Conservation (phyloP, 768 basidiomycete species). For the Sarcodon aspratus region DNA sequence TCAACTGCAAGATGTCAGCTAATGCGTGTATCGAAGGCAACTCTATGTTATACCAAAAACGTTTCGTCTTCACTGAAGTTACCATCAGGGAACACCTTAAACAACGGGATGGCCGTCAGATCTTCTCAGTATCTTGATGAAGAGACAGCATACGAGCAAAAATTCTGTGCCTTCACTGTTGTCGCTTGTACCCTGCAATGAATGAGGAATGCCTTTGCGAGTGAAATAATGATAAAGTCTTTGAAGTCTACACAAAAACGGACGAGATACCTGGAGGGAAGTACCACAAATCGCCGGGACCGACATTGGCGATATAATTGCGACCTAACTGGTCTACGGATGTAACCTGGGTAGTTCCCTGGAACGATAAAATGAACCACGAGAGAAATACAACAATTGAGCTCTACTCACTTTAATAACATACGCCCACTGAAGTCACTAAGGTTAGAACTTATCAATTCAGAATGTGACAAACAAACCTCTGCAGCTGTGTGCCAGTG, state of each 20-base stretch:
- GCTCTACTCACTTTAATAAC: slow-evolving; percentile 15
- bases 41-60: slow-evolving; percentile 26
- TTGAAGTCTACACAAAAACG: too few relatives aligned
- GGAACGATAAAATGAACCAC: neutral
- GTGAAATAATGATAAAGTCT: too few relatives aligned
- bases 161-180: slow-evolving; percentile 38
- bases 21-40: neutral
- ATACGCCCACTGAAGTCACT: slow-evolving; percentile 16
- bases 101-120: neutral
- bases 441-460: neutral
- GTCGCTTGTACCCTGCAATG: slow-evolving; percentile 37
- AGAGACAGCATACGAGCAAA: slow-evolving; percentile 25
- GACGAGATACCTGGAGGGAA: slow-evolving; percentile 35
- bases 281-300: slow-evolving; percentile 42
- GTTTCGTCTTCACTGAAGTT: slow-evolving; percentile 41
- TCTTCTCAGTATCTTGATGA: neutral
- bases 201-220: slow-evolving; percentile 25
- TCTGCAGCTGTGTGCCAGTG: slow-evolving; percentile 23
- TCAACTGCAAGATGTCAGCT: slow-evolving; percentile 14
- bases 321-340: slow-evolving; percentile 35
- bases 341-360: slow-evolving; percentile 39
- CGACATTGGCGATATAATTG: slow-evolving; percentile 39
- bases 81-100: slow-evolving; percentile 38
- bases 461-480: slow-evolving; percentile 4
- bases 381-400: too few relatives aligned